Conservation (phyloP, 768 basidiomycete species). For the Suillus hirtellus region DNA sequence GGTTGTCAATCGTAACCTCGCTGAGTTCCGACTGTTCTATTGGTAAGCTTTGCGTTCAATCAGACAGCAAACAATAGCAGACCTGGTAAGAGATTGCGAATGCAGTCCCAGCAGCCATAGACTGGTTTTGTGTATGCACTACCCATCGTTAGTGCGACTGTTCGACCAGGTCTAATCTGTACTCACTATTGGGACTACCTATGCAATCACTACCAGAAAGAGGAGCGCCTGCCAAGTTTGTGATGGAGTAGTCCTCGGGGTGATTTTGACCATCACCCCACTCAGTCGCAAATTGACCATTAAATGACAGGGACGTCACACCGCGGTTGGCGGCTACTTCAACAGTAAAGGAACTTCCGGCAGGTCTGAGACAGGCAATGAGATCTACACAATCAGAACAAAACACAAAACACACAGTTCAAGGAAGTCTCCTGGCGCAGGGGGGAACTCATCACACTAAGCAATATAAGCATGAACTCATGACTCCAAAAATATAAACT, state of each 20-base stretch:
- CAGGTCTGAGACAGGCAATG: constrained; percentile 37
- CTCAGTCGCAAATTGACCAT: constrained; percentile 37
- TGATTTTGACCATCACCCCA: constrained; percentile 50
- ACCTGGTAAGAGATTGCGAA: constrained; percentile 58
- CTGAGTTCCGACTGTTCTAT: constrained; percentile 45
- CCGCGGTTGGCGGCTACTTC: constrained; percentile 53
- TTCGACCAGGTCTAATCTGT: not conserved
- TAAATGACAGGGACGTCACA: constrained; percentile 45
- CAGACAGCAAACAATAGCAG: constrained; percentile 6
- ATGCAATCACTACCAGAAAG: constrained; percentile 37
- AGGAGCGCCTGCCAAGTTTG: constrained; percentile 16
- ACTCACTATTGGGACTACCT: constrained; percentile 48
- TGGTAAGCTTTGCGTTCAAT: not conserved
- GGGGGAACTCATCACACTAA: constrained; percentile 50
- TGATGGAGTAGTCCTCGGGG: constrained; percentile 45
- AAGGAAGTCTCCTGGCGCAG: constrained; percentile 42
- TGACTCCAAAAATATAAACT: constrained; percentile 31
- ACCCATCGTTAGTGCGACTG: not conserved
- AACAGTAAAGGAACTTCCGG: constrained; percentile 47
- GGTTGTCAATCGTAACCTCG: constrained; percentile 46
- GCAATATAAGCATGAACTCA: constrained; percentile 35
- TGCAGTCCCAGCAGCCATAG: constrained; percentile 53
- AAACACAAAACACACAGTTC: constrained; percentile 35
- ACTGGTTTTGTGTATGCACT: constrained; percentile 56
- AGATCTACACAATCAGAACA: not conserved